phyloP scores from a whole-genome alignment of 495 filamentous ascomycete genomes.

The Polyplosphaeria fusca region DNA sequence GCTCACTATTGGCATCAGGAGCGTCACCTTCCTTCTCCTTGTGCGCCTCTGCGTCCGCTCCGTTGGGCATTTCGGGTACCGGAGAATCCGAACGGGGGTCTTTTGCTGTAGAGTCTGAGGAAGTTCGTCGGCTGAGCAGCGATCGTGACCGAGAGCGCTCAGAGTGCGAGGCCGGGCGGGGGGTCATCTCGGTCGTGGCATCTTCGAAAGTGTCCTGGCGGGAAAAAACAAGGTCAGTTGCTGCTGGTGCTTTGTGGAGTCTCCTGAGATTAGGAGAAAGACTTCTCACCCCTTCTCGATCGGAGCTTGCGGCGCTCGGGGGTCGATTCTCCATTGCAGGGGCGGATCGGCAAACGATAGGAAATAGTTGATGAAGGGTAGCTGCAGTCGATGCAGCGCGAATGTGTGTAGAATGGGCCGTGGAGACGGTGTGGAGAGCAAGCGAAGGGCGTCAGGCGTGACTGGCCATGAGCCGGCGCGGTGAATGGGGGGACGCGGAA shows the following conservation, averaged over 20 bases:
- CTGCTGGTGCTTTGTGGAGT: neutral
- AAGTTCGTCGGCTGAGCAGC: slow-evolving; percentile 15
- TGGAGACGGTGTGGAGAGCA: neutral
- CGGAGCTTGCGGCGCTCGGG: slow-evolving; percentile 25
- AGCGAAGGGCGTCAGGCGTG: slow-evolving; percentile 14
- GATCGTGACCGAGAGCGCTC: slow-evolving; percentile 30
- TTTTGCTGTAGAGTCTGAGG: slow-evolving; percentile 15
- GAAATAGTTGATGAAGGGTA: slow-evolving; percentile 5
- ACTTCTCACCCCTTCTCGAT: slow-evolving; percentile 24
- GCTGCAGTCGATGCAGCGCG: slow-evolving; percentile 16
- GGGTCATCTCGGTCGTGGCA: slow-evolving; percentile 29
- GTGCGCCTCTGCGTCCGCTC: neutral
- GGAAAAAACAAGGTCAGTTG: slow-evolving; percentile 7
- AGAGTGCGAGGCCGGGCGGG: slow-evolving; percentile 29
- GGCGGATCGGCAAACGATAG: neutral
- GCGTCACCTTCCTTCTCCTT: neutral
- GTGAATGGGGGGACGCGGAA: neutral
- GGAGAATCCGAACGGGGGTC: slow-evolving; percentile 21
- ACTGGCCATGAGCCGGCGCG: slow-evolving; percentile 2
- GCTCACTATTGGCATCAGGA: neutral
- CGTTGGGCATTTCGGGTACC: slow-evolving; percentile 17
- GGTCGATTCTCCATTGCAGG: slow-evolving; percentile 25
- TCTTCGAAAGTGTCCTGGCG: slow-evolving; percentile 34
- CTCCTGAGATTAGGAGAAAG: neutral
- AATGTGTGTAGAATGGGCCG: neutral